Conservation (phyloP, 2,329 filamentous ascomycete genomes). For the Colletotrichum orchidophilum region DNA sequence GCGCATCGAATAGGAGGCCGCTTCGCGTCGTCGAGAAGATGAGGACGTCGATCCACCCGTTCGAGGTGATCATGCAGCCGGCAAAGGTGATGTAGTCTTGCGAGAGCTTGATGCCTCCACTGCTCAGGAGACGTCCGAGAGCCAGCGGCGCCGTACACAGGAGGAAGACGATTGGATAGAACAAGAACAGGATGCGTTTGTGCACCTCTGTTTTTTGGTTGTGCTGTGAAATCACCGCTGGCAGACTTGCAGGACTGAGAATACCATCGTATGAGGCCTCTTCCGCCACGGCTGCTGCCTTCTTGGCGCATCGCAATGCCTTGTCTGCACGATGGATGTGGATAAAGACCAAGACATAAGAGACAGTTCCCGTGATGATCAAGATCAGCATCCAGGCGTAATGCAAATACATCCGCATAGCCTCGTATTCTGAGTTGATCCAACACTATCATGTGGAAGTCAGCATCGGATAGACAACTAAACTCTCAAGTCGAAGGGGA, state of each 20-base stretch:
- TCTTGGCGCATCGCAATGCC: background rate
- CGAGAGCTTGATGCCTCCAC: conserved; percentile 58
- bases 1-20: conserved; percentile 43
- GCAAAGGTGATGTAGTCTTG: conserved; percentile 60
- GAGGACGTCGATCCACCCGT: conserved; percentile 55
- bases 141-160: conserved; percentile 69
- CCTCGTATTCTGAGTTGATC: conserved; percentile 61
- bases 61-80: conserved; percentile 60
- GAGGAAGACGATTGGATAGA: conserved; percentile 71
- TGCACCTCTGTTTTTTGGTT: background rate
- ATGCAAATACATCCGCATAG: conserved; percentile 66
- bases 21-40: conserved; percentile 50
- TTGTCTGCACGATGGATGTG: conserved; percentile 38
- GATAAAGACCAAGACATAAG: conserved; percentile 50
- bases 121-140: conserved; percentile 65
- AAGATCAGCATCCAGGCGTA: conserved; percentile 69
- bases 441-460: conserved; percentile 58
- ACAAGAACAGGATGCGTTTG: conserved; percentile 52
- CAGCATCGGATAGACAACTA: background rate
- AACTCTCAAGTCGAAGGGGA: conserved; percentile 45
- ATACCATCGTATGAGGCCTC: background rate
- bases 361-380: conserved; percentile 44
- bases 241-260: background rate
- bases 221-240: background rate
- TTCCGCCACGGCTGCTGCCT: background rate